Base-by-base conservation (phyloP, 371 early-diverging fungal species). In the Apophysomyces ossiformis region DNA sequence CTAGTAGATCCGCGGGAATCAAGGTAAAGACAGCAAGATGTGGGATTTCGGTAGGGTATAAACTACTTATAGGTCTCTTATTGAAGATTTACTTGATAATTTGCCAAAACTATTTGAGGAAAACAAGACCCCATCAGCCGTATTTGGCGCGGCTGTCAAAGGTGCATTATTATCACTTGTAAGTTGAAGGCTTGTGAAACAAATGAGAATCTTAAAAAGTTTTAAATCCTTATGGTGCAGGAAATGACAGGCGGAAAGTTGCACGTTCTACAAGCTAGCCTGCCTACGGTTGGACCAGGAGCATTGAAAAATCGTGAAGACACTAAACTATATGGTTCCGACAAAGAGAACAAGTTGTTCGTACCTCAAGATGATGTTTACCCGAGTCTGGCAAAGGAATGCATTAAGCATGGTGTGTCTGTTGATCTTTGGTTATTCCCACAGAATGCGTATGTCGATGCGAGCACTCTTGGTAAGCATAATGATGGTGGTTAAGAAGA, bases 341-440 rank as follows among this genome's bases (percentile, higher is more conserved):
- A 98, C 63, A 95, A 96, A 70, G 98, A 99, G 81, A 88, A 86
- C 60, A 76, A 87, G 1, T 81, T 99, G 16, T 95, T 89, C 68
- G 85, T 83, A 60, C 95, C 98, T 32, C 93, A 94, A 72, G 95
- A 93, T 71, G 79, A 84, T 41, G 93, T 89, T 68, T 99, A 96
- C 84, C 86, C 80, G 38, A 88, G 91, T 67, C 74, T 95, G 69
- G 98, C 88, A 0, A 86, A 91, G 60, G 86, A 92, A 50, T 91
- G 87, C 68, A 91, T 92, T 8, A 84, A 89, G 47, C 69, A 84
- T 16, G 98, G 98, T 21, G 77, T 98, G 37, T 87, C 90, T 61
- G 86, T 95, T 60, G 97, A 95, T 77, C 68, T 95, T 64, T 97
- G 93, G 84, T 71, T 96, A 37, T 94, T 96, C 80, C 95, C 97